Evolutionary conservation across 2,329 filamentous ascomycete genomes (phyloP).

Genomic region (Grosmannia serpens): DNA sequence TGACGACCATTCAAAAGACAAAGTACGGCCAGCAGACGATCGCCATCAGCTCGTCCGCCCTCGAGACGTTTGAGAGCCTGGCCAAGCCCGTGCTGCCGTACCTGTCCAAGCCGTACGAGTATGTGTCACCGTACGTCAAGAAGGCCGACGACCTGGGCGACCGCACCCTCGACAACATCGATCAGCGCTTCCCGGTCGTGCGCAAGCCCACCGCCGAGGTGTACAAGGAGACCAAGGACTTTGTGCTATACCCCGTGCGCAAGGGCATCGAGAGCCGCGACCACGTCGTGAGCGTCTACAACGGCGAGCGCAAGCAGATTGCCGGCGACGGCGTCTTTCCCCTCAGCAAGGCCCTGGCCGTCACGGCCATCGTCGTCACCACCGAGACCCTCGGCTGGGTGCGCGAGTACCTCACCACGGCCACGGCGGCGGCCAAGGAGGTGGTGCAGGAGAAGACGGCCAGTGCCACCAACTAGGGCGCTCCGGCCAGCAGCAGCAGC

Average conservation of each 20-base stretch:
- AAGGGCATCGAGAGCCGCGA: slow-evolving; percentile 51
- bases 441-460: slow-evolving; percentile 41
- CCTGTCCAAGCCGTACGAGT: slow-evolving; percentile 67
- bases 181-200: slow-evolving; percentile 59
- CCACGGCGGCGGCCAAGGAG: slow-evolving; percentile 47
- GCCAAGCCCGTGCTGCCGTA: slow-evolving; percentile 70
- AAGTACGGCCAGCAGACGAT: slow-evolving; percentile 76
- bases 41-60: slow-evolving; percentile 61
- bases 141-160: slow-evolving; percentile 71
- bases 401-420: slow-evolving; percentile 43
- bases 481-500: background rate
- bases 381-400: slow-evolving; percentile 53
- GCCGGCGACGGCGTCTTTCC: slow-evolving; percentile 54
- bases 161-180: slow-evolving; percentile 56
- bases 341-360: slow-evolving; percentile 57
- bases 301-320: slow-evolving; percentile 49
- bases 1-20: slow-evolving; percentile 69
- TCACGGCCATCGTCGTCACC: slow-evolving; percentile 55
- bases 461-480: slow-evolving; percentile 6
- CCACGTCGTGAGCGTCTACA: slow-evolving; percentile 46
- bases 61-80: slow-evolving; percentile 64
- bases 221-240: slow-evolving; percentile 49
- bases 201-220: slow-evolving; percentile 66
- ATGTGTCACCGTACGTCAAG: slow-evolving; percentile 72
- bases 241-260: slow-evolving; percentile 51